phyloP scores from a whole-genome alignment of 1,284 basidiomycete species.

The Lentinula novae-zelandiae region DNA sequence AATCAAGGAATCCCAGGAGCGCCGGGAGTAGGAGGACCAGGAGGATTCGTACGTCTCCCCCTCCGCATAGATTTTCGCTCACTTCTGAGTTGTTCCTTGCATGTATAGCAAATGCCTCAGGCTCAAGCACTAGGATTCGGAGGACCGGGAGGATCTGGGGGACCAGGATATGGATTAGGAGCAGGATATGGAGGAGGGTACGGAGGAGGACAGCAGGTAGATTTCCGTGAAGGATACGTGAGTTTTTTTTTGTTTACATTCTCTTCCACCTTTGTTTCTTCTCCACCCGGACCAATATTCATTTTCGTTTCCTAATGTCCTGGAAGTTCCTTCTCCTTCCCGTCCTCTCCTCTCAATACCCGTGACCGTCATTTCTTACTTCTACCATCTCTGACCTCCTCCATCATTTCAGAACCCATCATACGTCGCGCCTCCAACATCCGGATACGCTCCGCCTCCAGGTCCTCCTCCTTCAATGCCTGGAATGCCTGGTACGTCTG shows the following conservation, averaged over 20 bases:
- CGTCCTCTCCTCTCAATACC: too few species aligned
- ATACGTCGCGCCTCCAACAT: too few species aligned
- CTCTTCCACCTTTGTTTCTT: neutral
- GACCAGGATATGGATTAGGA: neutral
- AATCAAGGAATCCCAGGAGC: neutral
- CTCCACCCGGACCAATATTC: too few species aligned
- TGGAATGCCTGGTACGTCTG: neutral
- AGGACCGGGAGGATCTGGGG: too few species aligned
- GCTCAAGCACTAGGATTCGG: neutral
- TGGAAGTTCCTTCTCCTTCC: too few species aligned
- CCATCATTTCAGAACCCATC: too few species aligned
- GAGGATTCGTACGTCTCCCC: neutral
- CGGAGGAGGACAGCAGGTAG: neutral
- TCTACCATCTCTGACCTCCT: too few species aligned
- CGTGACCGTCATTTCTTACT: too few species aligned
- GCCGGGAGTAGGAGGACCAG: neutral
- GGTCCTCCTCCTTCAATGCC: neutral
- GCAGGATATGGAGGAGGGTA: conserved; percentile 2
- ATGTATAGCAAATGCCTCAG: neutral
- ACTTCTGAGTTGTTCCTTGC: neutral
- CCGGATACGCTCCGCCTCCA: too few species aligned
- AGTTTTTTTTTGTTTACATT: neutral
- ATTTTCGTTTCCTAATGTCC: too few species aligned
- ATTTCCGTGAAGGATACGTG: conserved; percentile 3
- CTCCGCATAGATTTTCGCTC: too few species aligned